phyloP scores from a whole-genome alignment of 345 rosid genomes.

The Brassica carinata region DNA sequence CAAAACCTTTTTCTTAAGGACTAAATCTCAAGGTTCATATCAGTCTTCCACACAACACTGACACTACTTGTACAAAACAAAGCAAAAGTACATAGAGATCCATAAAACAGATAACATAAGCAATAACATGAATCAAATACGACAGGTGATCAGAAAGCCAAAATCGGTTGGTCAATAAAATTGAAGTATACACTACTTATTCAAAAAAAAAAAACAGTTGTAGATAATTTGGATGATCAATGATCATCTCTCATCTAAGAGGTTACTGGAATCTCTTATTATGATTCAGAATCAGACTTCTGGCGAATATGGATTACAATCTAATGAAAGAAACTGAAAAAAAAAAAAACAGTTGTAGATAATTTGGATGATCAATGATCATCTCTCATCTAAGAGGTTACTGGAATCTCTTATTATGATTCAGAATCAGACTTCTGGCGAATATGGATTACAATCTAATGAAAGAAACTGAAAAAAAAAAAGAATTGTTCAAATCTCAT shows the following conservation, averaged over 20 bases:
- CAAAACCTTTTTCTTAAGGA: background rate
- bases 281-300: background rate
- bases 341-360: background rate
- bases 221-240: background rate
- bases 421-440: background rate
- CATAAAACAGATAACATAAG: background rate
- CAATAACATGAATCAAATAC: background rate
- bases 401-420: background rate
- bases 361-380: background rate
- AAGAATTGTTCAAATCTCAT: background rate
- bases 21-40: background rate
- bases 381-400: background rate
- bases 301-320: background rate
- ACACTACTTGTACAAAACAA: background rate
- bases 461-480: background rate
- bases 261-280: background rate
- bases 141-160: background rate
- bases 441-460: background rate
- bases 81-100: background rate
- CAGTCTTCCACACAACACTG: background rate
- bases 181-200: conserved; percentile 2
- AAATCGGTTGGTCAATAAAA: background rate
- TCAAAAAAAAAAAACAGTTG: background rate
- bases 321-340: background rate
- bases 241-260: background rate